Base-by-base conservation (phyloP, 352 stramenopile species). In the Pythium apleroticum region DNA sequence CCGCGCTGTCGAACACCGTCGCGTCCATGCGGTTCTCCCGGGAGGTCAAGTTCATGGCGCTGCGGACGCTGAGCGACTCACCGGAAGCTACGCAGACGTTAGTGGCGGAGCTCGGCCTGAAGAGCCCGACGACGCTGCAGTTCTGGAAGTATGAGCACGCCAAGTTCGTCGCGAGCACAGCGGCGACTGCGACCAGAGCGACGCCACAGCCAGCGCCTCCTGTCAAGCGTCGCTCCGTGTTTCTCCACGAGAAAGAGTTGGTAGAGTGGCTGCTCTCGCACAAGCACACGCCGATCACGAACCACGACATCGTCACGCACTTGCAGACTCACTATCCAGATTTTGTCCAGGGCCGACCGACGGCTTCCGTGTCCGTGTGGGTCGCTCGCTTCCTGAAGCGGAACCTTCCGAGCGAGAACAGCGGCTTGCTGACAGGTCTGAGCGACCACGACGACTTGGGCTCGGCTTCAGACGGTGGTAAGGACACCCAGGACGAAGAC, bases 351-450 rank as follows among this genome's bases (percentile, higher is more conserved):
- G 76, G 80, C 20, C 86, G 86, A 41, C 86, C 68, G 10, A 57
- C 71, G 8, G 80, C 78, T 12, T 81, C 81, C 2, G 61, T 92
- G 20, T 89, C 86, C 46, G 72, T 86, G 33, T 92, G 84, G 84
- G 77, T 78, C 22, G 56, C 73, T 28, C 70, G 84, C 9, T 90
- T 92, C 35, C 62, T 92, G 11, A 90, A 90, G 64, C 83, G 82
- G 14, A 71, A 90, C 53, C 49, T 92, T 0, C 58, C 66, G 4
- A 73, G 60, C 25, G 66, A 73, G 28, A 63, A 20, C 37, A 60
- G 41, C 19, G 30, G 30, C 28, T 56, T 53, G 24, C 22, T 33
- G 15, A 19, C 39, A 4, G 59, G 52, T 22, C 63, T 66, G 2
- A 69, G 52, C 22, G 72, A 72, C 46, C 43, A 61, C n/a, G 71